Evolutionary conservation across 768 basidiomycete species (phyloP).

Genomic region (Daedaleopsis sinensis): DNA sequence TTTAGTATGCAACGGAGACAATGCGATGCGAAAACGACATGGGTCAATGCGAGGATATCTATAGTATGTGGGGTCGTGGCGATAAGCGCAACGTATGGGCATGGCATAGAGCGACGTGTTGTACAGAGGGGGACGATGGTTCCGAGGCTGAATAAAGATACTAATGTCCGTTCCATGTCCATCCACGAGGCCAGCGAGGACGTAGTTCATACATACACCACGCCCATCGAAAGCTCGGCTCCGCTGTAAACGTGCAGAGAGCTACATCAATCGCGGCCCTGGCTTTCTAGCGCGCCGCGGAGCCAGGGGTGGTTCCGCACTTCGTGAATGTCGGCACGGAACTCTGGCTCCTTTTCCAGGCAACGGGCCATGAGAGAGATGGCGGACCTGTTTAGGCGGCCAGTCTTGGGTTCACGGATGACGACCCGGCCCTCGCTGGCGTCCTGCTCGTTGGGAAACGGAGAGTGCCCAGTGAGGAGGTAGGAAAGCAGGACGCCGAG

Average conservation of each 20-base stretch:
- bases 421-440: conserved; percentile 68
- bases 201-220: not conserved
- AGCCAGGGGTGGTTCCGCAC: conserved; percentile 90
- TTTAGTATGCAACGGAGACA: not conserved
- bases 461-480: conserved; percentile 89
- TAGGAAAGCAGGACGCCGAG: conserved; percentile 94
- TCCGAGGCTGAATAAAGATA: conserved; percentile 4
- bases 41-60: not conserved
- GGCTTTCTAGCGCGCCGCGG: conserved; percentile 34
- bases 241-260: not conserved
- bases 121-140: not conserved
- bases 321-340: conserved; percentile 80
- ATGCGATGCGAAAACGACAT: not conserved
- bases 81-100: not conserved
- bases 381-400: conserved; percentile 39
- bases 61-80: not conserved
- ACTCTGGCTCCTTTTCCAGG: conserved; percentile 80
- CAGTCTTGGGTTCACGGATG: conserved; percentile 35
- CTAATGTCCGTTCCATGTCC: not conserved
- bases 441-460: conserved; percentile 87
- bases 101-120: not conserved
- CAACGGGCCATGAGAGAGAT: conserved; percentile 74
- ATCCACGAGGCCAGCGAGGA: not conserved
- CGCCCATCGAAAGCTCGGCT: not conserved
- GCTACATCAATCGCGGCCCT: conserved; percentile 13